These are phyloP conservation scores for Garcia nutans DNA, from an alignment of 345 rosid species.

Conservation along the genomic window DNA sequence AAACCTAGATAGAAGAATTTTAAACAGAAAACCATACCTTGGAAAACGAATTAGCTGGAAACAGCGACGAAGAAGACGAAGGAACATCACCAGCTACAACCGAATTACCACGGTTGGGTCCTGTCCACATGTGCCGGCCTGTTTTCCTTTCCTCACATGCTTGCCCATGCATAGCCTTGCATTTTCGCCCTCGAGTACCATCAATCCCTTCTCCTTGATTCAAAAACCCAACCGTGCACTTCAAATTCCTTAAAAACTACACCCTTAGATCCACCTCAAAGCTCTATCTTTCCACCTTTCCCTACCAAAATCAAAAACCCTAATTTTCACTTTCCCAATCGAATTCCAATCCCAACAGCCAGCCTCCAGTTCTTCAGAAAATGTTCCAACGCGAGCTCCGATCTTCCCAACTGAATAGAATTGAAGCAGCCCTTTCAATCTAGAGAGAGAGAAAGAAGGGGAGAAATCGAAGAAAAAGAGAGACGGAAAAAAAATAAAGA, in stretches of 20 bases:
- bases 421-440: constrained; percentile 17
- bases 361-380: neutral
- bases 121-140: constrained; percentile 35
- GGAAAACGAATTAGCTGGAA: constrained; percentile 46
- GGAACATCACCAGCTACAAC: constrained; percentile 11
- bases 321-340: constrained; percentile 21
- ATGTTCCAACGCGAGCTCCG: constrained; percentile 34
- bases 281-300: constrained; percentile 21
- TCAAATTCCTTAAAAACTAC: neutral
- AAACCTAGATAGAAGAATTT: neutral
- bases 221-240: neutral
- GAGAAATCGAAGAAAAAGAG: constrained; percentile 20
- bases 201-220: constrained; percentile 23
- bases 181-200: constrained; percentile 35
- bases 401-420: constrained; percentile 24
- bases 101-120: constrained; percentile 22
- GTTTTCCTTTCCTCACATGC: constrained; percentile 30
- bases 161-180: constrained; percentile 60
- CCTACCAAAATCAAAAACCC: constrained; percentile 26
- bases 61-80: constrained; percentile 30
- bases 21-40: constrained; percentile 41
- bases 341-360: neutral
- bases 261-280: constrained; percentile 23
- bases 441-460: constrained; percentile 20
- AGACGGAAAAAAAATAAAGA: constrained; percentile 35